These are phyloP conservation scores for Scortechinia acanthostroma DNA, from an alignment of 2,329 filamentous ascomycete species.

Conservation along the genomic window DNA sequence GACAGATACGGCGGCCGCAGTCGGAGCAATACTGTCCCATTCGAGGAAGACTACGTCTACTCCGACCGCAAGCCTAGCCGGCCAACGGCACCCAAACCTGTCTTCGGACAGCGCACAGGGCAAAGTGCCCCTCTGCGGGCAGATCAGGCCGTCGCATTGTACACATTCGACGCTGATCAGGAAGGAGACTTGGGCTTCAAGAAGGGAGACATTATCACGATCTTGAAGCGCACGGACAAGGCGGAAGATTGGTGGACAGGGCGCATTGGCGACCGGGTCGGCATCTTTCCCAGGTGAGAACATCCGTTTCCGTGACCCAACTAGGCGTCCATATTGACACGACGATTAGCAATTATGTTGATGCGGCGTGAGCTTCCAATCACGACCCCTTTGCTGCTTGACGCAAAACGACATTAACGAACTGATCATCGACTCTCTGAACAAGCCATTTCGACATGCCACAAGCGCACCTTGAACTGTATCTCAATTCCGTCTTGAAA, in stretches of 20 bases:
- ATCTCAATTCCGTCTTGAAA: too few species aligned
- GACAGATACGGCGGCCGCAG: constrained; percentile 27
- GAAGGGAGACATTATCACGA: constrained; percentile 93
- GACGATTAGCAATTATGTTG: constrained; percentile 19
- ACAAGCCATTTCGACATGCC: too few species aligned
- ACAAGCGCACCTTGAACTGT: too few species aligned
- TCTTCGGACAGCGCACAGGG: constrained; percentile 57
- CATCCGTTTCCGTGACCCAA: too few species aligned
- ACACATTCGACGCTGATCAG: constrained; percentile 90
- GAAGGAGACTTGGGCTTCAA: constrained; percentile 89
- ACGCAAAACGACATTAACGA: too few species aligned
- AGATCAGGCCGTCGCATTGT: constrained; percentile 72
- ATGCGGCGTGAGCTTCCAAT: constrained; percentile 14
- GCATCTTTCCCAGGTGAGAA: constrained; percentile 74
- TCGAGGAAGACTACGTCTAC: constrained; percentile 15
- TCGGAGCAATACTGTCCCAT: constrained; percentile 41
- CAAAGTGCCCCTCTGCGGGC: not conserved
- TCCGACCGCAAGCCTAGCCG: constrained; percentile 58
- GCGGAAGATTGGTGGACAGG: constrained; percentile 97
- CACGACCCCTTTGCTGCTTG: constrained; percentile 10
- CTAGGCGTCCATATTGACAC: not conserved
- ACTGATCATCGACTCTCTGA: too few species aligned
- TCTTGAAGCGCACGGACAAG: constrained; percentile 88
- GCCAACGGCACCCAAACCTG: constrained; percentile 83
- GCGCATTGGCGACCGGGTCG: constrained; percentile 73